These are phyloP conservation scores for Pleurotus cornucopiae DNA, from an alignment of 768 basidiomycete species.

Conservation along the genomic window DNA sequence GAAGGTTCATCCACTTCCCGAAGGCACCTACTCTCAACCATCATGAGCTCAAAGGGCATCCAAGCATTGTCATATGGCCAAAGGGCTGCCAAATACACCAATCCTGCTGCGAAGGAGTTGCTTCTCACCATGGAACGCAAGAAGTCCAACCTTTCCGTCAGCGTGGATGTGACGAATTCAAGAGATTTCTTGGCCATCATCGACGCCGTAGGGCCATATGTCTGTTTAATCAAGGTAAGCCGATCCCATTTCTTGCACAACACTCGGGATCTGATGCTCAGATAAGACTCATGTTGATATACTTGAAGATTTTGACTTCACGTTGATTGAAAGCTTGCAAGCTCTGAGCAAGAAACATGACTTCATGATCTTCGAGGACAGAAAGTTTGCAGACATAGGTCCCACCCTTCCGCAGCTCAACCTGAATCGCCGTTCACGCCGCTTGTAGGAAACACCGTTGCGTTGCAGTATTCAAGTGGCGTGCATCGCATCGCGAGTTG, in stretches of 20 bases:
- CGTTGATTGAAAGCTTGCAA: conserved; percentile 64
- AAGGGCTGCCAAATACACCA: conserved; percentile 53
- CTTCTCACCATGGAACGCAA: conserved; percentile 84
- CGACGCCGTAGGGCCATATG: conserved; percentile 82
- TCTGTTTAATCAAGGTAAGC: conserved; percentile 90
- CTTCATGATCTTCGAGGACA: conserved; percentile 96
- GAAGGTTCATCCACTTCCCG: not conserved
- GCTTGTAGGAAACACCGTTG: conserved; percentile 86
- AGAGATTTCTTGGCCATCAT: conserved; percentile 81
- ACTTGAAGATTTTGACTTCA: conserved; percentile 82
- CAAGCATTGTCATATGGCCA: conserved; percentile 55
- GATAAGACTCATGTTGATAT: conserved; percentile 93
- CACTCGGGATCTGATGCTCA: conserved; percentile 18
- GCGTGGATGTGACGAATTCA: conserved; percentile 86
- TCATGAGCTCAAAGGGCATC: conserved; percentile 25
- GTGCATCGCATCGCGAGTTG: conserved; percentile 91
- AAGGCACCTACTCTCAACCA: conserved; percentile 9
- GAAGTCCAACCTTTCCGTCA: conserved; percentile 88
- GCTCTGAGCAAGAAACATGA: conserved; percentile 76
- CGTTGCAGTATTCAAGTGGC: conserved; percentile 90
- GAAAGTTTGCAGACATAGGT: conserved; percentile 99
- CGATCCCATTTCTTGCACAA: conserved; percentile 14
- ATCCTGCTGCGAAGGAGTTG: conserved; percentile 75
- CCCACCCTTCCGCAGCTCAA: conserved; percentile 14
- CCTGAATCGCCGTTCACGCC: conserved; percentile 9